Evolutionary conservation across 495 filamentous ascomycete species (phyloP).

Genomic region (Xylaria venustula): DNA sequence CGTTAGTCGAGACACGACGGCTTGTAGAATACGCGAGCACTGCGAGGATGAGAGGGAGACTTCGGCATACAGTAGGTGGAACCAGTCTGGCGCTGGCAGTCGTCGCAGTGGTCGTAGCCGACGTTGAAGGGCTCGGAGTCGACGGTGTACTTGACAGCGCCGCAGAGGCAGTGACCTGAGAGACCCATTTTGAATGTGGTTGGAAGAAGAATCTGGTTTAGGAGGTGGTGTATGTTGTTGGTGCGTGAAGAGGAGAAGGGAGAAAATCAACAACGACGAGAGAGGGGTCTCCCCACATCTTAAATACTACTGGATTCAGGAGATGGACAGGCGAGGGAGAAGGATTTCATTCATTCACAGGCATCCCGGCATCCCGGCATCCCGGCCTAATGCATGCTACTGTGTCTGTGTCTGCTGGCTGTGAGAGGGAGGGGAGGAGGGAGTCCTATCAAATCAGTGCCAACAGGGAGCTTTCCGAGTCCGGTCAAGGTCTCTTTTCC

Average conservation of each 20-base stretch:
- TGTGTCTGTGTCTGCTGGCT: no score
- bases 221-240: slow-evolving; percentile 1
- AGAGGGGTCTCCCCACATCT: slow-evolving; percentile 5
- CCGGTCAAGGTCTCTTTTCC: neutral
- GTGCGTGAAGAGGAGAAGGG: neutral
- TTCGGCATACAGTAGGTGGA: slow-evolving; percentile 61
- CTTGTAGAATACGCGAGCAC: neutral
- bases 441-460: slow-evolving; percentile 6
- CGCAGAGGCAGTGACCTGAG: slow-evolving; percentile 69
- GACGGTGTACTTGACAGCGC: slow-evolving; percentile 62
- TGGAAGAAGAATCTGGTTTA: neutral
- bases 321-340: neutral
- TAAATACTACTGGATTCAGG: slow-evolving; percentile 8
- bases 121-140: slow-evolving; percentile 56
- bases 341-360: no score
- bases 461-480: neutral
- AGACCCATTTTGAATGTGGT: slow-evolving; percentile 54
- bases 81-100: slow-evolving; percentile 68
- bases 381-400: slow-evolving; percentile 12
- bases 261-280: neutral
- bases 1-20: neutral
- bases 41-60: neutral
- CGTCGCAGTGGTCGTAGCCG: slow-evolving; percentile 70
- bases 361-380: neutral
- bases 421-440: no score